A percentile compares a stretch with the other conserved stretches of the same genome.
phyloP scores from a whole-genome alignment of 495 filamentous ascomycete species.

The Cetradonia linearis region DNA sequence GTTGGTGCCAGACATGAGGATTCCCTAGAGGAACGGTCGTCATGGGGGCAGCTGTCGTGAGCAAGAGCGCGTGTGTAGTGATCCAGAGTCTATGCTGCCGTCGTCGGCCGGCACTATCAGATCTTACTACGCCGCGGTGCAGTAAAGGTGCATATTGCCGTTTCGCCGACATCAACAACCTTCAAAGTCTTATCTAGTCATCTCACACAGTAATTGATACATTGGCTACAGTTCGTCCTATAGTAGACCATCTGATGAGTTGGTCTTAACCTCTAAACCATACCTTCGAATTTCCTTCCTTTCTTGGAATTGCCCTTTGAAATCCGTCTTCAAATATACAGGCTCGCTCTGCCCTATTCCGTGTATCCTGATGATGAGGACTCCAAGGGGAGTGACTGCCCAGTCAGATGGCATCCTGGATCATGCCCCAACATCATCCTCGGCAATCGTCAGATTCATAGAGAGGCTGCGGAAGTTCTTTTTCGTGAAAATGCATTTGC shows the following conservation, averaged over 20 bases:
- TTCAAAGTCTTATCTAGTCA: background rate
- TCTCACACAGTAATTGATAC: background rate
- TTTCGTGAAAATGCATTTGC: slow-evolving; percentile 14
- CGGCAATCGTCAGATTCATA: slow-evolving; percentile 10
- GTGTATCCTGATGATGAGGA: background rate
- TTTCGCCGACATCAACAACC: slow-evolving; percentile 1
- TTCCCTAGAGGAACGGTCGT: slow-evolving; percentile 12
- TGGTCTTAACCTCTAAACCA: background rate
- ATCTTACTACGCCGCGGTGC: background rate
- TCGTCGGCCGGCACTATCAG: background rate
- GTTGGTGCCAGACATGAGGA: slow-evolving; percentile 47
- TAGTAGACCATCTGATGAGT: background rate
- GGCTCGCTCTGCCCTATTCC: slow-evolving; percentile 15
- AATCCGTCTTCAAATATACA: slow-evolving; percentile 17
- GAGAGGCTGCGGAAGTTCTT: slow-evolving; percentile 15
- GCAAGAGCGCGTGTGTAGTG: background rate
- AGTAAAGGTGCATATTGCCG: background rate
- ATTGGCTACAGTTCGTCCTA: background rate
- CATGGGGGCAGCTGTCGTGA: slow-evolving; percentile 19
- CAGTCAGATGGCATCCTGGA: slow-evolving; percentile 15
- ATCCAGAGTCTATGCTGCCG: background rate
- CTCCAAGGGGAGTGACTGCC: background rate
- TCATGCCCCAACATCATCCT: slow-evolving; percentile 12
- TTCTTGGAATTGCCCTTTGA: slow-evolving; percentile 15
- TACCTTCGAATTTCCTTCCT: background rate